These are phyloP conservation scores for Lepiota venenata DNA, from an alignment of 768 basidiomycete species.

Conservation along the genomic window DNA sequence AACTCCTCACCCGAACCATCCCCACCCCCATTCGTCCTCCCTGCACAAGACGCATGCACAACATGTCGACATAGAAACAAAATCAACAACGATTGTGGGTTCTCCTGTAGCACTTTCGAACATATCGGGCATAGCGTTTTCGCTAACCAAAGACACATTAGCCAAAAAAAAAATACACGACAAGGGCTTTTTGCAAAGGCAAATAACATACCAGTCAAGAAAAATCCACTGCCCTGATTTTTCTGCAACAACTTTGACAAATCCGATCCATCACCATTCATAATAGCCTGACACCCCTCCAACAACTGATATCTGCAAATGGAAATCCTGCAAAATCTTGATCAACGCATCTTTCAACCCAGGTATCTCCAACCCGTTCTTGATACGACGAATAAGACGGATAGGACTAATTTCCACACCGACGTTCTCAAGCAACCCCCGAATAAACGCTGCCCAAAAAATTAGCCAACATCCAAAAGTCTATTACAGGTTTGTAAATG, in stretches of 20 bases:
- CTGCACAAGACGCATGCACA: slow-evolving; percentile 77
- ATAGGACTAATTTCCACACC: slow-evolving; percentile 96
- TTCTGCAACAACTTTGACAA: slow-evolving; percentile 66
- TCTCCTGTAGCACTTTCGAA: slow-evolving; percentile 49
- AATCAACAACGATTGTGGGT: slow-evolving; percentile 57
- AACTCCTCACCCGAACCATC: slow-evolving; percentile 26
- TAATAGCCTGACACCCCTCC: slow-evolving; percentile 87
- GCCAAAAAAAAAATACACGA: neutral
- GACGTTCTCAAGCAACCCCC: slow-evolving; percentile 92
- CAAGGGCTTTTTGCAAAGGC: neutral
- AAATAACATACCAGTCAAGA: slow-evolving; percentile 60
- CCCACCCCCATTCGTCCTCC: slow-evolving; percentile 53
- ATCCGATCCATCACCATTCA: slow-evolving; percentile 78
- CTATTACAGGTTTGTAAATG: no score
- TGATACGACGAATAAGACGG: slow-evolving; percentile 89
- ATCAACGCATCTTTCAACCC: slow-evolving; percentile 92
- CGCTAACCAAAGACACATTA: slow-evolving; percentile 34
- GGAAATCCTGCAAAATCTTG: slow-evolving; percentile 96
- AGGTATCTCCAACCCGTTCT: slow-evolving; percentile 94
- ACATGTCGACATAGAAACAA: slow-evolving; percentile 88
- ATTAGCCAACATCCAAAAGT: neutral
- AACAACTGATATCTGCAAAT: slow-evolving; percentile 90
- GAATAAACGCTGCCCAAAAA: slow-evolving; percentile 72
- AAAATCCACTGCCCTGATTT: slow-evolving; percentile 79
- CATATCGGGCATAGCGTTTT: slow-evolving; percentile 70